phyloP scores from a whole-genome alignment of 1,284 basidiomycete species.

The Marasmius sp. region DNA sequence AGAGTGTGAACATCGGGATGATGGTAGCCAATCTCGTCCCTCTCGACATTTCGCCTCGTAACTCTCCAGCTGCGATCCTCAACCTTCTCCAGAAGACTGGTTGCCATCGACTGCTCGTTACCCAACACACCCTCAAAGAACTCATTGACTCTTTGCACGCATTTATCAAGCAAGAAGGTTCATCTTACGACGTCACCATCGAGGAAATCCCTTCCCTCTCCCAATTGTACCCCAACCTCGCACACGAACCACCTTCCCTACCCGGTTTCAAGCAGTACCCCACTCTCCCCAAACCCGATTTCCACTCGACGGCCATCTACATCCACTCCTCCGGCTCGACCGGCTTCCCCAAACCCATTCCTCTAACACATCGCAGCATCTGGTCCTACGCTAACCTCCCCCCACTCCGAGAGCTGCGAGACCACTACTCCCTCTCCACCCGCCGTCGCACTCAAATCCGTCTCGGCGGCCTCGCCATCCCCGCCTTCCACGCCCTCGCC shows the following conservation, averaged over 20 bases:
- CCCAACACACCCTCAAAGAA: conserved; percentile 20
- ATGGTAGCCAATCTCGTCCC: conserved; percentile 19
- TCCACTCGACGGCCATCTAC: conserved; percentile 18
- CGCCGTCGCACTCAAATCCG: not conserved
- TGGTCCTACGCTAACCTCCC: not conserved
- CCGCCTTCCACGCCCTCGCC: conserved; percentile 9
- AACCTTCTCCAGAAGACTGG: conserved; percentile 30
- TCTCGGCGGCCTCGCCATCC: conserved; percentile 3
- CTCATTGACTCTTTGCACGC: conserved; percentile 25
- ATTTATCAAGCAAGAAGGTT: conserved; percentile 14
- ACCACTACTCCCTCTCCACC: not conserved
- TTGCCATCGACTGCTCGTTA: conserved; percentile 31
- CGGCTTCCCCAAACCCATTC: conserved; percentile 12
- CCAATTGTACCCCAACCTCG: conserved; percentile 30
- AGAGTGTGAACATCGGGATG: conserved; percentile 27
- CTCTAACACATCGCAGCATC: not conserved
- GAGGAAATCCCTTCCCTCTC: conserved; percentile 30
- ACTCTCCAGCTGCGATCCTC: conserved; percentile 30
- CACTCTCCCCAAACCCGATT: conserved; percentile 25
- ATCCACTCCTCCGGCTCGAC: conserved; percentile 14
- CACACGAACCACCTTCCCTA: conserved; percentile 23
- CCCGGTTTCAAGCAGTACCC: conserved; percentile 35
- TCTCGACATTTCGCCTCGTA: conserved; percentile 36
- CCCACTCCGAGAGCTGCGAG: not conserved
- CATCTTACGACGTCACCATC: conserved; percentile 22